Evolutionary conservation across 2,329 filamentous ascomycete genomes (phyloP), one percentile per base, ranked within the genome.

Genomic region (Ophiostoma ulmi): DNA sequence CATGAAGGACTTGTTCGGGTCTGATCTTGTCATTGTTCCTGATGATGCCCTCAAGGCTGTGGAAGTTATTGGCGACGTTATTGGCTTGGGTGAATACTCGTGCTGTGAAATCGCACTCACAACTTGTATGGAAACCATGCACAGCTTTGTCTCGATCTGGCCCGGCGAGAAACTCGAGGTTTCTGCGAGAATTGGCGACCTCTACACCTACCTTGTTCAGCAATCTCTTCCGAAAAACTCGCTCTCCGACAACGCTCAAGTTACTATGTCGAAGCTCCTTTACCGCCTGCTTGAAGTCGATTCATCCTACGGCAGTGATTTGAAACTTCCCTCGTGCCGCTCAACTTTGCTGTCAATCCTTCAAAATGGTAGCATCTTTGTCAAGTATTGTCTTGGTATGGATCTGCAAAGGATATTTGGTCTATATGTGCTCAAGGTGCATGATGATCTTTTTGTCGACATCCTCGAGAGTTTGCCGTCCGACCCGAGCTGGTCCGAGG

Each of bases 401-500:
- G 84, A 85, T 2, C 82, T 98, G 22, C 87, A 92, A 0, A 82
- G 83, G 6, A 84, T 99, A 36, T 99, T 99, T 78, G 86, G 88
- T 14, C 85, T 91, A 1, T 98, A 91, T 76, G 85, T 94, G n/a
- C 84, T 97, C 1, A 90, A 90, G 74, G 84, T 90, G 65, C 95
- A 99, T 75, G 92, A 96, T 71, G 87, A 88, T 6, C 87, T 98
- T 17, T 93, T 97, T 73, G 85, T 93, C 48, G 93, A 98, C 76
- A 86, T 99, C 14, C 82, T 96, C n/a, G 84, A 87, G 22, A 91
- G 85, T 74, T 83, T 99, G n/a, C 93, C 94, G 0, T 85, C 84
- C 3, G 88, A 96, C 73, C 82, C 86, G 5, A 86, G 88, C 41
- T 90, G 89, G 79, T 80, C 85, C 14, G 94, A 97, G 79, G 94